Conservation (phyloP, 305 asterid species). For the Rubia tinctorum region DNA sequence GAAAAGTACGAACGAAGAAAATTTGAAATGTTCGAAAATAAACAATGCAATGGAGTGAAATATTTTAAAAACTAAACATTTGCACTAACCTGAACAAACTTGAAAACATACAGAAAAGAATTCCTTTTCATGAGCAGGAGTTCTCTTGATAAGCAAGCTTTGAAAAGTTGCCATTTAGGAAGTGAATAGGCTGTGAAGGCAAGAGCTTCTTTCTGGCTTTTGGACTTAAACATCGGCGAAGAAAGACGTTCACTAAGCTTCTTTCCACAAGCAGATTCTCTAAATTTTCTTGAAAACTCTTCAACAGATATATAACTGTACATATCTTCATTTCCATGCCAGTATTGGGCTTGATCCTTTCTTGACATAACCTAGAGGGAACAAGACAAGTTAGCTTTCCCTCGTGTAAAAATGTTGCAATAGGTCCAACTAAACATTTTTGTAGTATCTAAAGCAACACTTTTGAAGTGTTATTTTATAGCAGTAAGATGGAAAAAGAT, state of each 20-base stretch:
- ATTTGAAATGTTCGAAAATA: neutral
- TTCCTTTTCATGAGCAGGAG: conserved; percentile 63
- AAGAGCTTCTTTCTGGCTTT: conserved; percentile 46
- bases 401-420: too few species aligned
- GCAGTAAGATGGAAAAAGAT: too few species aligned
- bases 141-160: conserved; percentile 73
- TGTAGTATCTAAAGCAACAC: too few species aligned
- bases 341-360: conserved; percentile 76
- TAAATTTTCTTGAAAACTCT: conserved; percentile 41
- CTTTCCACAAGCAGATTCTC: conserved; percentile 45
- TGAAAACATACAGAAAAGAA: conserved; percentile 56
- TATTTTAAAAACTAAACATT: neutral
- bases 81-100: conserved; percentile 46
- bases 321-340: conserved; percentile 39
- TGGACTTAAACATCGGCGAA: conserved; percentile 43
- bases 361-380: conserved; percentile 64
- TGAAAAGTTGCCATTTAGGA: conserved; percentile 62
- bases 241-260: conserved; percentile 46
- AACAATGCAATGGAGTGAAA: neutral
- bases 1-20: neutral
- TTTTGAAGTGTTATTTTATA: too few species aligned
- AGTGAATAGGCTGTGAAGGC: conserved; percentile 46
- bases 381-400: neutral
- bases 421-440: too few species aligned
- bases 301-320: conserved; percentile 51